Base-by-base conservation (phyloP, 345 rosid genomes). In the Pugionium cornutum region DNA sequence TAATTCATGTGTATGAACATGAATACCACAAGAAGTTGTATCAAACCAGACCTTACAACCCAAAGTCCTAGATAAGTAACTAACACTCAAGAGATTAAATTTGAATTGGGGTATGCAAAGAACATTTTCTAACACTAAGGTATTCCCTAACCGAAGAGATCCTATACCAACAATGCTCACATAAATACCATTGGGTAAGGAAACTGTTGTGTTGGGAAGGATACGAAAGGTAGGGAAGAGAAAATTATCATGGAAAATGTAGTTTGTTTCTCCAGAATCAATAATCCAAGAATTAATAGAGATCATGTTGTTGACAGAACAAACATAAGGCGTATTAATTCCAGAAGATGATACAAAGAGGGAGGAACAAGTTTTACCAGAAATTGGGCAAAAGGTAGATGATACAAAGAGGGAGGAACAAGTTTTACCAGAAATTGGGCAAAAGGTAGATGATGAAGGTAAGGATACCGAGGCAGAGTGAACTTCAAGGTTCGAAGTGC, bases 121-220 rank as follows among this genome's bases (percentile, higher is more conserved):
- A 0, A 62, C 36, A 28, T 27, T 3, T 1, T 39, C 0, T 0
- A 61, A 10, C 0, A 9, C 1, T 0, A 62, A 0, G 1, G 6
- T 0, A 1, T 10, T 61, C n/a, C n/a, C n/a, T n/a, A n/a, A 26
- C 26, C 44, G 10, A 46, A 1, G 0, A 0, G 0, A 1, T 47
- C 67, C 4, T 36, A 62, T 9, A 0, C 67, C 67, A 6, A 48
- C 27, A 48, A 48, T 62, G 28, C 44, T 62, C 35, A 47, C 55
- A 0, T 9, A 7, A 6, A 11, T 30, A 0, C 36, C 35, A 35
- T 6, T 48, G 0, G 55, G 35, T 0, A 48, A 2, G 0, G 27
- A 4, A 0, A 26, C 35, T 3, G 1, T 48, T 0, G 67, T 47
- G 0, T 48, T 4, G 0, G 7, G 28, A 1, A 48, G 1, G 0